Evolutionary conservation across 2,329 filamentous ascomycete genomes (phyloP), one percentile per base, ranked within the genome.

Genomic region (Exophiala phaeomuriformis): DNA sequence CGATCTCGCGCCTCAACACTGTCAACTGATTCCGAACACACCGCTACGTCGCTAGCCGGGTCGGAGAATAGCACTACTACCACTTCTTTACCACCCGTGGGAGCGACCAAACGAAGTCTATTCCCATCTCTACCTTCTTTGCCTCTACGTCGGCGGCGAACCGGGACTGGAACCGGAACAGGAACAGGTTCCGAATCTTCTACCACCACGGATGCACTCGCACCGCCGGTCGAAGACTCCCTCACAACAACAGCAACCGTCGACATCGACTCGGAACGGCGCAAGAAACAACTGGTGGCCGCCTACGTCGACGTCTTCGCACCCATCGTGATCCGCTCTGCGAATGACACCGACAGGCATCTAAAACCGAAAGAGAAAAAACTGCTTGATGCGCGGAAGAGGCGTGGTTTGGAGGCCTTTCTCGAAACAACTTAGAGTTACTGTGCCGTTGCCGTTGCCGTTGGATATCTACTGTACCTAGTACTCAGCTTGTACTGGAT

Each of bases 271-370:
- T 29, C 35, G 3, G 52, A 61, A 10, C 51, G 57, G 37, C 37
- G 59, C 31, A 52, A 50, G 7, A 42, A 54, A 19, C 19, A 19
- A 37, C 48, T 63, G 3, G 46, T 57, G 39, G 33, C 27, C 8
- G 47, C 47, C n/a, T 63, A 62, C 47, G 53, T 54, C 9, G 59
- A 56, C 4, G 37, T 57, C n/a, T 62, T 64, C 42, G 61, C 59
- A 29, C 55, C 56, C 1, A 32, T 59, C 39, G 50, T 63, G 30
- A 61, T 63, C 36, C 45, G 58, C 32, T 54, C 59, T 9, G 49
- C 60, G 30, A 55, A 55, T n/a, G 54, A 57, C 30, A 32, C 43
- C n/a, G 54, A 57, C 30, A 32, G 41, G n/a, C 49, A 30, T 19
- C 8, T 53, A 9, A 61, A 61, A 39, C 53, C 50, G 12, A 61